Percentiles rank a stretch among this genome's conserved stretches.
These are phyloP conservation scores for Eucalyptus dawsonii DNA, from an alignment of 345 rosid genomes.

Conservation along the genomic window DNA sequence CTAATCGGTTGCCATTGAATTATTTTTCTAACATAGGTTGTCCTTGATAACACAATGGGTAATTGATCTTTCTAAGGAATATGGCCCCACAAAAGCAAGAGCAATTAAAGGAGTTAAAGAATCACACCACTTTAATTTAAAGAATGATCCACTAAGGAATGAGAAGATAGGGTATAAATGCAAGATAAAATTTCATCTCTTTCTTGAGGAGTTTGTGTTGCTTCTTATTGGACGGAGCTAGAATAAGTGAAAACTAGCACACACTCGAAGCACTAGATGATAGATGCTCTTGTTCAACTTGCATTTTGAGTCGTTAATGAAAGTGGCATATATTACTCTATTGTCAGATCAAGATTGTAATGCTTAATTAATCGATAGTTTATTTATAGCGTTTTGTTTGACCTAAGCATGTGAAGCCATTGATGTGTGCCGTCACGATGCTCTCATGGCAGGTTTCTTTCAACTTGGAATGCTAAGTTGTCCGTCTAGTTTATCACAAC, in stretches of 20 bases:
- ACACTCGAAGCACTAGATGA: background rate
- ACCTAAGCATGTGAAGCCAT: background rate
- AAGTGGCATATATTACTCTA: background rate
- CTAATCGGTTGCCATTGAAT: background rate
- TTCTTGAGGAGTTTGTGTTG: background rate
- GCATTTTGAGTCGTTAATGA: background rate
- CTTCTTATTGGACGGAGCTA: too few species aligned
- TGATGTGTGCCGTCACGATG: too few species aligned
- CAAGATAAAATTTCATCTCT: background rate
- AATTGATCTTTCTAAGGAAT: background rate
- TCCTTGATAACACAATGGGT: background rate
- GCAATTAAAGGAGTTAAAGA: background rate
- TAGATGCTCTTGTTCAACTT: background rate
- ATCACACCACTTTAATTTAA: too few species aligned
- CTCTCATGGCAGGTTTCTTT: too few species aligned
- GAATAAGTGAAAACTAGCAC: background rate
- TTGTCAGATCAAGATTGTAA: background rate
- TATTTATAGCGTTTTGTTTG: too few species aligned
- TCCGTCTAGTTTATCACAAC: too few species aligned
- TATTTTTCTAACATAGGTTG: background rate
- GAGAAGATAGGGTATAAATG: background rate
- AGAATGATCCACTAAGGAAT: background rate
- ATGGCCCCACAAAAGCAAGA: background rate
- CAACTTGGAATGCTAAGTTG: too few species aligned
- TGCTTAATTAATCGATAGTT: too few species aligned